A percentile compares a stretch with the other conserved stretches of the same genome.
Conservation (phyloP, 768 basidiomycete species). For the Pisolithus orientalis region DNA sequence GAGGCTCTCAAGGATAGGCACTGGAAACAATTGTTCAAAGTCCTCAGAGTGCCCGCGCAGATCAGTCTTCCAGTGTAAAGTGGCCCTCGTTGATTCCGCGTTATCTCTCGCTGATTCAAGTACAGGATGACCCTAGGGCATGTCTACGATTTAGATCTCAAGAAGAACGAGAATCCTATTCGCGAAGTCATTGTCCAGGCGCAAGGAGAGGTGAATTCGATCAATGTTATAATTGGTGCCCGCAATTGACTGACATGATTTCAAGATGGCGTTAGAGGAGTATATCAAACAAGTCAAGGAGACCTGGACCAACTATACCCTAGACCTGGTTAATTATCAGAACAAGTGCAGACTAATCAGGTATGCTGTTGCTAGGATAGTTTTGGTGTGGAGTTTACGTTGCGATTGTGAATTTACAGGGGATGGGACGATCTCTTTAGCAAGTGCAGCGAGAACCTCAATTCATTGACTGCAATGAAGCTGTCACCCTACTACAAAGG, state of each 20-base stretch:
- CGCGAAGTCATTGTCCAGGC: slow-evolving; percentile 96
- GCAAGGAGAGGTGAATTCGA: slow-evolving; percentile 76
- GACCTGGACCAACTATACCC: slow-evolving; percentile 91
- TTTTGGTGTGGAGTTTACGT: slow-evolving; percentile 2
- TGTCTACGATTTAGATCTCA: slow-evolving; percentile 95
- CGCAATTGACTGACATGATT: slow-evolving; percentile 11
- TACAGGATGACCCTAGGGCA: slow-evolving; percentile 88
- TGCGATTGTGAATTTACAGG: slow-evolving; percentile 33
- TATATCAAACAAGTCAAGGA: slow-evolving; percentile 97
- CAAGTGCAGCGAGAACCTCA: slow-evolving; percentile 96
- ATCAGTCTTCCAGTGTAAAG: slow-evolving; percentile 71
- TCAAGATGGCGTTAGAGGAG: slow-evolving; percentile 89
- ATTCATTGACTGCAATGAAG: slow-evolving; percentile 95
- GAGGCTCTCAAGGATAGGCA: slow-evolving; percentile 97
- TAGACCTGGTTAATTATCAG: slow-evolving; percentile 97
- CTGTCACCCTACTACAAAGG: slow-evolving; percentile 98
- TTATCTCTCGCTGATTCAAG: slow-evolving; percentile 4
- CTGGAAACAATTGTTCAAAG: slow-evolving; percentile 97
- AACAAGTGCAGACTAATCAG: slow-evolving; percentile 95
- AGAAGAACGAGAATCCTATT: slow-evolving; percentile 84
- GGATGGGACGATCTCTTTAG: slow-evolving; percentile 97
- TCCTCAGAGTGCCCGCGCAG: slow-evolving; percentile 64
- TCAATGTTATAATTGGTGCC: neutral
- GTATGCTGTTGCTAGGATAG: slow-evolving; percentile 30
- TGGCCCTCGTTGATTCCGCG: slow-evolving; percentile 6